Conservation (phyloP, 345 rosid species). For the Cochlearia excelsa region DNA sequence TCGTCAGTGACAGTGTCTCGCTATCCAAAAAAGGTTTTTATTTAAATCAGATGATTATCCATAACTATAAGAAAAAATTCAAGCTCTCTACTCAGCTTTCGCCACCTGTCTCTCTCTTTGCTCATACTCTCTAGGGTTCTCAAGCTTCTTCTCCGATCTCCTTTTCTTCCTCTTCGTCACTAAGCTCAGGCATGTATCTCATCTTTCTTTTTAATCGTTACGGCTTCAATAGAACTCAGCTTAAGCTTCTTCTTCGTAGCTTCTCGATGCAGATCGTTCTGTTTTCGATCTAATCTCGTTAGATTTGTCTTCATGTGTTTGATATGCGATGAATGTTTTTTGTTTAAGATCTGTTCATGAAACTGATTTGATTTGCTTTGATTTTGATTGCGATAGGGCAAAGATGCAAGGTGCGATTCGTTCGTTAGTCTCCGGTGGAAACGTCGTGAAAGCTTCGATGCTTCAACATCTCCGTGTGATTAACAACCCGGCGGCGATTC, state of each 20-base stretch:
- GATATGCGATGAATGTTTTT: slow-evolving; percentile 2
- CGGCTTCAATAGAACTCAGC: not conserved
- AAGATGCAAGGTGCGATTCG: slow-evolving; percentile 62
- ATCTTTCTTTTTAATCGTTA: not conserved
- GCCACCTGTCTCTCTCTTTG: slow-evolving; percentile 27
- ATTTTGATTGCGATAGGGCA: slow-evolving; percentile 15
- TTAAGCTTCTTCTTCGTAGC: not conserved
- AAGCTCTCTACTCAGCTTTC: slow-evolving; percentile 33
- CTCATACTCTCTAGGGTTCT: slow-evolving; percentile 24
- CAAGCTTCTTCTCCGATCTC: slow-evolving; percentile 12
- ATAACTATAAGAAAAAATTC: slow-evolving; percentile 5
- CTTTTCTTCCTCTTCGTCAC: slow-evolving; percentile 13
- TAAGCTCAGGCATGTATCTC: slow-evolving; percentile 30
- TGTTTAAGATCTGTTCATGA: slow-evolving; percentile 5
- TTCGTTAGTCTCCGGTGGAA: slow-evolving; percentile 50
- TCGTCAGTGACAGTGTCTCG: slow-evolving; percentile 11
- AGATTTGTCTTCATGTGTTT: slow-evolving; percentile 9
- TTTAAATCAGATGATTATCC: slow-evolving; percentile 33
- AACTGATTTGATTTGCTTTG: not conserved
- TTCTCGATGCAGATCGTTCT: slow-evolving; percentile 10
- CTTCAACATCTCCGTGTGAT: slow-evolving; percentile 59
- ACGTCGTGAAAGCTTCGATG: slow-evolving; percentile 47
- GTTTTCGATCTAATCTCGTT: slow-evolving; percentile 7
- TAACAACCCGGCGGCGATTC: slow-evolving; percentile 42
- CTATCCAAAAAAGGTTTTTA: slow-evolving; percentile 10